These are phyloP conservation scores for Tricholoma matsutake DNA, from an alignment of 768 basidiomycete species.

Conservation along the genomic window DNA sequence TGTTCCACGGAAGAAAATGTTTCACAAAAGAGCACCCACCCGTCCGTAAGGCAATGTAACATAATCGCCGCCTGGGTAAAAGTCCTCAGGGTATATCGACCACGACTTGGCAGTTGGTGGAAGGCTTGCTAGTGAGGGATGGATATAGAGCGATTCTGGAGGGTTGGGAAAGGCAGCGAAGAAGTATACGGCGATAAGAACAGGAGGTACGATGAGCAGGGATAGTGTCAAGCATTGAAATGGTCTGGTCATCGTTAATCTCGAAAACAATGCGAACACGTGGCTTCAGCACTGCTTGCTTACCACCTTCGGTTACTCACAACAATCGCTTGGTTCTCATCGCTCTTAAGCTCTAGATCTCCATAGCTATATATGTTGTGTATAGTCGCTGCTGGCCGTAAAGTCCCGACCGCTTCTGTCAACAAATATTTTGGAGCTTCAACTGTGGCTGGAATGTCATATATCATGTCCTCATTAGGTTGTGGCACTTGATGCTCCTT, in stretches of 20 bases:
- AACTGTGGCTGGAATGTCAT: too few relatives aligned
- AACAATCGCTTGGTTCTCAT: too few relatives aligned
- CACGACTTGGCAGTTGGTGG: constrained; percentile 55
- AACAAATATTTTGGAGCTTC: too few relatives aligned
- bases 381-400: too few relatives aligned
- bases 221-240: constrained; percentile 49
- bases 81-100: constrained; percentile 71
- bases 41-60: constrained; percentile 62
- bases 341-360: too few relatives aligned
- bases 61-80: constrained; percentile 62
- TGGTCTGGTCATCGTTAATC: constrained; percentile 23
- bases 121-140: constrained; percentile 60
- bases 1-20: background rate
- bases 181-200: constrained; percentile 59
- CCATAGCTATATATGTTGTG: too few relatives aligned
- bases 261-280: background rate
- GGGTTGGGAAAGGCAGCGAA: constrained; percentile 64
- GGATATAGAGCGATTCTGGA: constrained; percentile 45
- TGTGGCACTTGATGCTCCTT: too few relatives aligned
- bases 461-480: too few relatives aligned
- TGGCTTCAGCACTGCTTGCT: background rate
- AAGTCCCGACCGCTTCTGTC: too few relatives aligned
- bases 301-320: background rate
- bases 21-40: constrained; percentile 27
- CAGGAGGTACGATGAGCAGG: constrained; percentile 57